Percentiles rank a stretch among this genome's conserved stretches.
Conservation (phyloP, 768 basidiomycete species). For the Goffeauzyma gilvescens region DNA sequence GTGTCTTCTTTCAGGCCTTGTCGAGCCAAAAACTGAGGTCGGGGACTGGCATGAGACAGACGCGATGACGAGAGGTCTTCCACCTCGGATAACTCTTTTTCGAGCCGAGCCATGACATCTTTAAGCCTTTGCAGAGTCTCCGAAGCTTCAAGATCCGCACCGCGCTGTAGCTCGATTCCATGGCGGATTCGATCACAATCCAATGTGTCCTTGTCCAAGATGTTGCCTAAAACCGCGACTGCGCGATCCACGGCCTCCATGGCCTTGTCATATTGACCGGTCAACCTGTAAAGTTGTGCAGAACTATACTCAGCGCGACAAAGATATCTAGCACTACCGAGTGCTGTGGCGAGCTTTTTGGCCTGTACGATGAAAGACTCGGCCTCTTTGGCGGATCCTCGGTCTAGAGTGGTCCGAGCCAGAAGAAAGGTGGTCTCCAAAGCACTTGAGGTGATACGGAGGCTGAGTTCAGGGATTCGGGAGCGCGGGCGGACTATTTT, state of each 20-base stretch:
- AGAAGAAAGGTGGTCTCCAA: conserved; percentile 49
- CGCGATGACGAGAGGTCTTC: too few relatives aligned
- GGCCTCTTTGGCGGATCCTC: conserved; percentile 68
- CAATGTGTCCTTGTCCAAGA: conserved; percentile 4
- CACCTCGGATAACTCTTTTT: too few relatives aligned
- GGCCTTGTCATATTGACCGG: conserved; percentile 2
- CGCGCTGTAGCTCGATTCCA: not conserved
- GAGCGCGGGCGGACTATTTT: not conserved
- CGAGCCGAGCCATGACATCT: too few relatives aligned
- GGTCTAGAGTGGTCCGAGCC: conserved; percentile 43
- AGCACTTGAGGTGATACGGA: too few relatives aligned
- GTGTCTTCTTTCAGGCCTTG: conserved; percentile 29
- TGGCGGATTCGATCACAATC: not conserved
- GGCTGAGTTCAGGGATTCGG: conserved; percentile 42
- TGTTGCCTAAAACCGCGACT: conserved; percentile 12
- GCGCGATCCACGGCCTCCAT: conserved; percentile 32
- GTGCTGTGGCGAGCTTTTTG: conserved; percentile 48
- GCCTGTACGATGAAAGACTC: conserved; percentile 68
- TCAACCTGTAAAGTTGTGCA: too few relatives aligned
- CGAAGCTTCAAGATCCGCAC: too few relatives aligned
- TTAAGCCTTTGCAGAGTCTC: too few relatives aligned
- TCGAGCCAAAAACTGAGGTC: too few relatives aligned
- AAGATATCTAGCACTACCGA: conserved; percentile 39
- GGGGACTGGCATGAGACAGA: too few relatives aligned
- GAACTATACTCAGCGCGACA: too few relatives aligned